Conservation (phyloP, 2,329 filamentous ascomycete species). For the Colletotrichum chrysophilum region DNA sequence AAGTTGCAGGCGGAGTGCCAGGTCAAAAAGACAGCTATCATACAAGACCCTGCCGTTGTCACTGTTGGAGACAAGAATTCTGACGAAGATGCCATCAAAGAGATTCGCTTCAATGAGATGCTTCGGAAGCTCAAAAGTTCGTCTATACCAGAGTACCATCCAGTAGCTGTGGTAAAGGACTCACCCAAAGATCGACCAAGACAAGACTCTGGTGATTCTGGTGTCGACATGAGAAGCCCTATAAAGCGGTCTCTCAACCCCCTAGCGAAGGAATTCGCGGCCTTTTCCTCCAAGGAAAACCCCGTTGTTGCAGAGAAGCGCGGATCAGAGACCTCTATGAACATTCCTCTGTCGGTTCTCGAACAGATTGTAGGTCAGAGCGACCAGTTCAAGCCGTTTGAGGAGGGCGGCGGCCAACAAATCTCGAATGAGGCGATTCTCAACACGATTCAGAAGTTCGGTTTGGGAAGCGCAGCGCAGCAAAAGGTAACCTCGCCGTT, state of each 20-base stretch:
- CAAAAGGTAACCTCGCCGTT: background rate
- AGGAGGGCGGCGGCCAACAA: background rate
- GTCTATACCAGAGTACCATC: background rate
- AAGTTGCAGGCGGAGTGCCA: background rate
- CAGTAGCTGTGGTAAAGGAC: background rate
- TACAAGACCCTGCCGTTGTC: constrained; percentile 6
- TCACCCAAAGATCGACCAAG: background rate
- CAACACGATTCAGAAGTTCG: constrained; percentile 3
- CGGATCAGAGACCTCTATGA: constrained; percentile 6
- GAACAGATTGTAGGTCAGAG: background rate
- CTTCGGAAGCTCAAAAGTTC: constrained; percentile 5
- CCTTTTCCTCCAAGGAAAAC: background rate
- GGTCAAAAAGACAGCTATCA: background rate
- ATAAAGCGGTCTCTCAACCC: constrained; percentile 12
- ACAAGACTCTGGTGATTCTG: constrained; percentile 1
- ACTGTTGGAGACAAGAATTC: background rate
- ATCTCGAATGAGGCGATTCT: background rate
- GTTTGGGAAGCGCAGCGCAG: background rate
- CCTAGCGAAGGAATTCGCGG: constrained; percentile 14
- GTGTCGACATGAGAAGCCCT: background rate
- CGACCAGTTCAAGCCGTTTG: background rate
- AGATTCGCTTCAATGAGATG: constrained; percentile 1
- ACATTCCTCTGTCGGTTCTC: constrained; percentile 9
- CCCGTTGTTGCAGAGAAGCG: background rate
- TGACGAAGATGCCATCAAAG: background rate